Conservation (phyloP, 306 rosid species). For the Medicago arabica region DNA sequence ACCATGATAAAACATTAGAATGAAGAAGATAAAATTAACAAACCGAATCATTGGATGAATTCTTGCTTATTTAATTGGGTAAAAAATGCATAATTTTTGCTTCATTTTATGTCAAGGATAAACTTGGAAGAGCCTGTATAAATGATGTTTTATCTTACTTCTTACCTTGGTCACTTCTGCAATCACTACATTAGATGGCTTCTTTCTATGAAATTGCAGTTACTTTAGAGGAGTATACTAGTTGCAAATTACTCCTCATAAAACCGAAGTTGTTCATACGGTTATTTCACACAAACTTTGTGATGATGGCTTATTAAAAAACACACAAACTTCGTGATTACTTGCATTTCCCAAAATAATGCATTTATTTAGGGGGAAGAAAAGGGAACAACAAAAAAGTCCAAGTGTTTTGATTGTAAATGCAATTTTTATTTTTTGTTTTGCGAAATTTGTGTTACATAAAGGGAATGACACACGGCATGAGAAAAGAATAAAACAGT, state of each 20-base stretch:
- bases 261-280: constrained; percentile 15
- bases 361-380: not conserved
- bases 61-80: too few species aligned
- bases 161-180: not conserved
- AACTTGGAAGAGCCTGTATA: too few species aligned
- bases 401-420: constrained; percentile 3
- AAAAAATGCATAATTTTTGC: too few species aligned
- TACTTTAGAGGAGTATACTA: not conserved
- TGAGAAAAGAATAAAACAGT: constrained; percentile 33
- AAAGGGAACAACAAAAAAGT: not conserved
- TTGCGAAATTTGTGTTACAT: not conserved
- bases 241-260: not conserved
- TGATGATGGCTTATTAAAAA: constrained; percentile 3
- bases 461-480: constrained; percentile 34
- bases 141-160: not conserved
- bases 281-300: constrained; percentile 43
- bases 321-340: constrained; percentile 40
- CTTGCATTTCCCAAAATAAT: constrained; percentile 34
- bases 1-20: too few species aligned
- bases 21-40: too few species aligned
- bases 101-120: too few species aligned
- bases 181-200: not conserved
- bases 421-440: not conserved
- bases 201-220: not conserved
- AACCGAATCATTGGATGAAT: too few species aligned